Base-by-base conservation (phyloP, 2,329 filamentous ascomycete species). In the Pochonia chlamydosporia region DNA sequence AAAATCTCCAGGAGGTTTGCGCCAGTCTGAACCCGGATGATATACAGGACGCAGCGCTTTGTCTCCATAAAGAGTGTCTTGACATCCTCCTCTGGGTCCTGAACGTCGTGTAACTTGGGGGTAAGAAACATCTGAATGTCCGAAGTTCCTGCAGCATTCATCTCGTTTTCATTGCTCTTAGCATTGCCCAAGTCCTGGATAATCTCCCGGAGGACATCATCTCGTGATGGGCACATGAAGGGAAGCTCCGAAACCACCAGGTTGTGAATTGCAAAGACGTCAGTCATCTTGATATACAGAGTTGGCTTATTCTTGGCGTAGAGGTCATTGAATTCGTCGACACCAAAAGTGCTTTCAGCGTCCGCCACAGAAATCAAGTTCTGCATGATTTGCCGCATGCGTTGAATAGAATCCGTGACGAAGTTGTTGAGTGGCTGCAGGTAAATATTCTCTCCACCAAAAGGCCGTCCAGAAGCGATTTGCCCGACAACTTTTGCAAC, bases 61-160 rank as follows among this genome's bases (percentile, higher is more conserved):
- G 93, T 97, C 69, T 97, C 93, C 83, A 96, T 97, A 65, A 96
- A 96, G 3, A 99, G 76, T 2, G 90, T 78, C 69, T 97, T 96
- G 53, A 93, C 76, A 50, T 93, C 87, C 4, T 91, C 89, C 61
- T 97, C 92, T 4, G 93, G 92, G 62, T 99, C 93, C 59, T 95
- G 88, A 51, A 90, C 74, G 58, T 95, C 87, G 61, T 95, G 89
- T 45, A 95, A 80, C 66, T 93, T 95, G 31, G 91, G 89, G 39
- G 87, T 93, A 37, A 96, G 72, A 50, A 89, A 95, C 73, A 96
- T 83, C 50, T 88, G 90, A 51, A 96, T 95, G 65, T 96, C 91
- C 1, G 86, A 85, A 2, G 89, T 86, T 52, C 89, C 89, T 6
- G 92, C 87, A 44, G 87, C 87, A 59, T 87, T 81, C 78, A 96